Evolutionary conservation across 306 rosid species (phyloP).

Genomic region (Sechiopsis laciniata): DNA sequence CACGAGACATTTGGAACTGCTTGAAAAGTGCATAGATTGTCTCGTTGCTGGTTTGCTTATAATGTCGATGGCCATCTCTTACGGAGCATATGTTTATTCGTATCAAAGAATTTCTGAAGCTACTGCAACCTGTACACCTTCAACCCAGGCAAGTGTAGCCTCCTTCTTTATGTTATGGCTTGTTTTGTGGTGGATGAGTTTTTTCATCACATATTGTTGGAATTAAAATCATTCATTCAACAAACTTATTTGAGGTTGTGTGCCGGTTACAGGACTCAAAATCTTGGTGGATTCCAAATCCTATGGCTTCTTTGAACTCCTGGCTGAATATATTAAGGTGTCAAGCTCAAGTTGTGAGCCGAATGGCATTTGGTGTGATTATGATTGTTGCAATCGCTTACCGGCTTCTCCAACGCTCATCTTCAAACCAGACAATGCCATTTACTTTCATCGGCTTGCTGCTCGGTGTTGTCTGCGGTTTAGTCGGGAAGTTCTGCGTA

Average conservation of each 20-base stretch:
- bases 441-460: conserved; percentile 62
- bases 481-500: conserved; percentile 66
- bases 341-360: conserved; percentile 53
- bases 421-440: conserved; percentile 61
- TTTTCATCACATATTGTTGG: background rate
- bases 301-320: conserved; percentile 42
- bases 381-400: conserved; percentile 51
- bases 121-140: conserved; percentile 56
- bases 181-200: background rate
- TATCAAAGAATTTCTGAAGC: conserved; percentile 58
- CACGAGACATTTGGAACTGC: conserved; percentile 56
- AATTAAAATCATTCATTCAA: background rate
- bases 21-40: conserved; percentile 62
- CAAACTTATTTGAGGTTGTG: conserved; percentile 4
- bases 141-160: conserved; percentile 46
- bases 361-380: conserved; percentile 52
- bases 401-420: conserved; percentile 51
- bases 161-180: background rate
- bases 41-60: conserved; percentile 74
- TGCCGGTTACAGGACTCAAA: conserved; percentile 41
- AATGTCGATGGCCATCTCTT: conserved; percentile 55
- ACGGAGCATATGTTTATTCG: conserved; percentile 65
- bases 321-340: conserved; percentile 42
- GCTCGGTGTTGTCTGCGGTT: conserved; percentile 64
- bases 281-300: conserved; percentile 69